Percentiles rank a stretch among this genome's conserved stretches.
These are phyloP conservation scores for Striga asiatica DNA, from an alignment of 257 asterid species.

Conservation along the genomic window DNA sequence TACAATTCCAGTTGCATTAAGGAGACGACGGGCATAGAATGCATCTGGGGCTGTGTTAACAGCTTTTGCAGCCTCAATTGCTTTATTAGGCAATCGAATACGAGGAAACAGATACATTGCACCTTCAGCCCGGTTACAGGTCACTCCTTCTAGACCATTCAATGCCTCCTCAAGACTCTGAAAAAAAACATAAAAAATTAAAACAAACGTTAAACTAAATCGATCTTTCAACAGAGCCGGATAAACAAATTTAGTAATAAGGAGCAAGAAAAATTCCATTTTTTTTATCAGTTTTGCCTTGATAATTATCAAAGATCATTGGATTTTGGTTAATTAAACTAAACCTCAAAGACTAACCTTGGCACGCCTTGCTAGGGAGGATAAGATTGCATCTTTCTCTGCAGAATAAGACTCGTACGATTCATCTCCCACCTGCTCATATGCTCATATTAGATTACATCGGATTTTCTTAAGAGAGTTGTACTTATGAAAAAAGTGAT, in stretches of 20 bases:
- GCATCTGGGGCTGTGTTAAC: constrained; percentile 67
- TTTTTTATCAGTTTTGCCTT: too few relatives aligned
- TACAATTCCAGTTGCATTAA: constrained; percentile 81
- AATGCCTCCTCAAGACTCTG: constrained; percentile 88
- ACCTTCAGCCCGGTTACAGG: constrained; percentile 96
- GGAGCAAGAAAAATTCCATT: not conserved
- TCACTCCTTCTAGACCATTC: constrained; percentile 75
- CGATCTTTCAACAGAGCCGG: not conserved
- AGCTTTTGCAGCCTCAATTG: constrained; percentile 72
- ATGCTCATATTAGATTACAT: too few relatives aligned
- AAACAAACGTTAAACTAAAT: not conserved
- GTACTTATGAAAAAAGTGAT: too few relatives aligned
- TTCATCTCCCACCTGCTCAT: constrained; percentile 80
- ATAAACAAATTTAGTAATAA: not conserved
- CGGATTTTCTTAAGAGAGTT: too few relatives aligned
- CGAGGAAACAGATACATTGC: constrained; percentile 96
- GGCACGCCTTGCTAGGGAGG: constrained; percentile 86
- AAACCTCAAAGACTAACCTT: constrained; percentile 44
- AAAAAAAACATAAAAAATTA: not conserved
- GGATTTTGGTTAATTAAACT: too few relatives aligned
- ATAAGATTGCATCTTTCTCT: constrained; percentile 74
- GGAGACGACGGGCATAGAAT: constrained; percentile 63
- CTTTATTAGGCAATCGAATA: constrained; percentile 62
- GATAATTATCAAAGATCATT: not conserved
- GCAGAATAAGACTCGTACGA: constrained; percentile 70